phyloP scores from a whole-genome alignment of 352 stramenopile species.

The Phytophthora pisi region DNA sequence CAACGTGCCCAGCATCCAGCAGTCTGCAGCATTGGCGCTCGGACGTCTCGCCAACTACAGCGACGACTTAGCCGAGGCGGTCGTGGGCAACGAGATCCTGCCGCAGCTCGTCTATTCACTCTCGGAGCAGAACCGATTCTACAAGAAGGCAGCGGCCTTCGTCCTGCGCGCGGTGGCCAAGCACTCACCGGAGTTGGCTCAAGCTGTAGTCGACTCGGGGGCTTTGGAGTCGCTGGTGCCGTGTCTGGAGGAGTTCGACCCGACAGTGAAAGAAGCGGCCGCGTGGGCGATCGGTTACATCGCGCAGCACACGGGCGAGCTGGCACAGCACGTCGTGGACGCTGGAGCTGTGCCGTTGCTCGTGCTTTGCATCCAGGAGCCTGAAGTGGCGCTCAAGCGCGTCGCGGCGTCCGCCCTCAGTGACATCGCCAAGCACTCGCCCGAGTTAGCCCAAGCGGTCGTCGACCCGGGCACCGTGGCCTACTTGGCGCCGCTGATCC shows the following conservation, averaged over 20 bases:
- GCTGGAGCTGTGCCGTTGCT: constrained; percentile 92
- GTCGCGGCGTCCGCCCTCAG: constrained; percentile 92
- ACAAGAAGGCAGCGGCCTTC: constrained; percentile 96
- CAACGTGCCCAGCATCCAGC: constrained; percentile 96
- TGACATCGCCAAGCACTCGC: constrained; percentile 96
- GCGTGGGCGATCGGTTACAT: constrained; percentile 97
- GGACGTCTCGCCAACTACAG: constrained; percentile 95
- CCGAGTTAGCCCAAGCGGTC: constrained; percentile 93
- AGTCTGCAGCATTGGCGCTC: constrained; percentile 93
- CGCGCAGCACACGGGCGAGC: constrained; percentile 92
- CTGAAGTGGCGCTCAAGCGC: constrained; percentile 95
- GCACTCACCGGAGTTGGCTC: constrained; percentile 94
- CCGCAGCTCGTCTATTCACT: constrained; percentile 96
- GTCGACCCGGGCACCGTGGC: constrained; percentile 93
- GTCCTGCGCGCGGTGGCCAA: constrained; percentile 94
- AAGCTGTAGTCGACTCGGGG: constrained; percentile 93
- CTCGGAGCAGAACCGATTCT: constrained; percentile 95
- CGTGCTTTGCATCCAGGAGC: constrained; percentile 96
- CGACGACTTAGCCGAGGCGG: constrained; percentile 93
- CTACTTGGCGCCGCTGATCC: constrained; percentile 94
- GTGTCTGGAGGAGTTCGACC: constrained; percentile 96
- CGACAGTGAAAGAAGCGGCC: constrained; percentile 94
- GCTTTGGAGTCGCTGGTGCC: constrained; percentile 93
- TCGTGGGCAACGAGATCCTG: constrained; percentile 96
- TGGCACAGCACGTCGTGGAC: constrained; percentile 94